Base-by-base conservation (phyloP, 2,329 filamentous ascomycete genomes). In the Cladophialophora chaetospira region DNA sequence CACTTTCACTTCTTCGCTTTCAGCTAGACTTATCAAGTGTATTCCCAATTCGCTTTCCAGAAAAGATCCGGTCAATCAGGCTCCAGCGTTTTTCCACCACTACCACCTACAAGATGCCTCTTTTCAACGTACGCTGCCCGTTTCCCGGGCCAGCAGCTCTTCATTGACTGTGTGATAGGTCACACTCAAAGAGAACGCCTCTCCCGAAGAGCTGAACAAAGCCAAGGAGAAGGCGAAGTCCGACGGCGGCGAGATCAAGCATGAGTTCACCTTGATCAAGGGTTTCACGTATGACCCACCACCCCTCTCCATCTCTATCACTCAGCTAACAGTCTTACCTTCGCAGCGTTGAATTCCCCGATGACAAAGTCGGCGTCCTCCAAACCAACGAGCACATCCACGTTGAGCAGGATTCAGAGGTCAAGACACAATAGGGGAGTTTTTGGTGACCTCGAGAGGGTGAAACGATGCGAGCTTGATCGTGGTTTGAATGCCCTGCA, bases 221-320 rank as follows among this genome's bases (percentile, higher is more conserved):
- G 88, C 88, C 60, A 96, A 96, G 85, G 77, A 92, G 72, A 77
- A 86, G 57, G 88, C 86, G 66, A 76, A 72, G 58, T 82, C 87
- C 38, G 84, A 93, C 71, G 93, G 93, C 70, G 93, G 91, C 71
- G 85, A 84, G 73, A 94, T 97, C 76, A 84, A 77, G 53, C 86
- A 94, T 67, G 89, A 94, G 72, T 96, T 90, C 80, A 87, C 77
- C 60, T 76, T 96, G 67, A 91, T 96, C 82, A 95, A 93, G 79
- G 92, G 88, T 57, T 97, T 97, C 79, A 87, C 89, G 93, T 97
- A 85, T 66, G 89, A 6, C 47, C 15, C 19, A 4, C 31, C n/a
- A 25, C 38, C 25, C 19, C 28, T 38, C 15, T 4, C 49, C 57
- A 21, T 8, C 33, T 28, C 26, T n/a, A 26, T n/a, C 23, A n/a